A percentile compares a stretch with the other conserved stretches of the same genome.
phyloP scores from a whole-genome alignment of 495 filamentous ascomycete species.

The Penicillium robsamsonii region DNA sequence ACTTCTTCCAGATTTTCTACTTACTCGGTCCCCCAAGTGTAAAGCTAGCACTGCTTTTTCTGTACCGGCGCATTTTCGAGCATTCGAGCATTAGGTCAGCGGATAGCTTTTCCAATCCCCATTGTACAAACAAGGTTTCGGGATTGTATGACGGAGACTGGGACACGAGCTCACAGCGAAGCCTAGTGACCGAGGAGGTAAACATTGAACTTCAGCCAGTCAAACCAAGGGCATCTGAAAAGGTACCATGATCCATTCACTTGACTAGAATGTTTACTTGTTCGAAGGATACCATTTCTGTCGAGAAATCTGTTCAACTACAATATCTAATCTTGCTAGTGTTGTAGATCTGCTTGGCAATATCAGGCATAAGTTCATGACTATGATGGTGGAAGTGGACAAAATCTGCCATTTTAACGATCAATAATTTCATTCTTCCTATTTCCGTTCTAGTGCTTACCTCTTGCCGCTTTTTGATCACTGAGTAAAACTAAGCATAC shows the following conservation, averaged over 20 bases:
- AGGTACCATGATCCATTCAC: not conserved
- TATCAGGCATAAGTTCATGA: no score
- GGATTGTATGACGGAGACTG: not conserved
- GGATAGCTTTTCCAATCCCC: not conserved
- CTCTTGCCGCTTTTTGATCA: no score
- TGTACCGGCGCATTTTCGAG: constrained; percentile 8
- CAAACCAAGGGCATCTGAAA: not conserved
- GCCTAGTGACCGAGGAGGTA: not conserved
- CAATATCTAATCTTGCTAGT: not conserved
- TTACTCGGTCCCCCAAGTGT: constrained; percentile 11
- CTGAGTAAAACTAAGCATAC: no score
- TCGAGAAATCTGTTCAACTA: not conserved
- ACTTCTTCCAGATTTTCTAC: constrained; percentile 16
- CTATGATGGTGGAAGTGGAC: no score
- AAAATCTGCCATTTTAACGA: no score
- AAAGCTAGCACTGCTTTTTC: constrained; percentile 11
- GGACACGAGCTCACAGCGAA: not conserved
- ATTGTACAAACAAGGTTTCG: not conserved
- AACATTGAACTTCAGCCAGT: constrained; percentile 7
- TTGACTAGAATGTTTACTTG: not conserved
- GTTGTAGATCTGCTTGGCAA: no score
- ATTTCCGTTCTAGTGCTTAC: no score
- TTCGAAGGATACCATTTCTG: not conserved
- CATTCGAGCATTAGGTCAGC: not conserved
- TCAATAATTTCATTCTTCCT: no score